Percentiles rank a stretch among this genome's conserved stretches.
Conservation (phyloP, 1,284 basidiomycete genomes). For the Sporisorium iseilematis-ciliati region DNA sequence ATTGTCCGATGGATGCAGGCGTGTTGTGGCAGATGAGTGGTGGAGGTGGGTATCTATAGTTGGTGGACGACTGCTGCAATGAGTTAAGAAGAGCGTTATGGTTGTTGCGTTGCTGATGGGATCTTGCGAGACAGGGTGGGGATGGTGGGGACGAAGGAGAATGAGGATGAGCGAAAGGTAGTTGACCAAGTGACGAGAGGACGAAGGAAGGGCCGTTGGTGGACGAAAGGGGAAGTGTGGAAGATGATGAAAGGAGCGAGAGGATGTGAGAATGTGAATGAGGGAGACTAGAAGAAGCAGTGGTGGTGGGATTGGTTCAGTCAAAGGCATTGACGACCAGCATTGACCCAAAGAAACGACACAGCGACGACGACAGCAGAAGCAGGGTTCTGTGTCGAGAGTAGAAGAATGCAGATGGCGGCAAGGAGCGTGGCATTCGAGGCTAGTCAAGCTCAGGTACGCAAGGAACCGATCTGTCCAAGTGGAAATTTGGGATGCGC, state of each 20-base stretch:
- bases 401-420: slow-evolving; percentile 5
- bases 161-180: background rate
- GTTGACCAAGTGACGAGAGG: slow-evolving; percentile 1
- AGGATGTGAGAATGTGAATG: background rate
- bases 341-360: background rate
- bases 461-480: slow-evolving; percentile 23
- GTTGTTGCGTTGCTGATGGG: background rate
- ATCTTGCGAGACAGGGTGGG: slow-evolving; percentile 5
- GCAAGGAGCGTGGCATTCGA: slow-evolving; percentile 23
- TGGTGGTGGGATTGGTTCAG: background rate
- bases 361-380: background rate
- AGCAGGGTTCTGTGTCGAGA: background rate
- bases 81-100: slow-evolving; percentile 1
- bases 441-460: slow-evolving; percentile 20
- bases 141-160: slow-evolving; percentile 3
- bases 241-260: background rate
- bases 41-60: slow-evolving; percentile 4
- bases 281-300: slow-evolving; percentile 1
- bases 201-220: background rate
- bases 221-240: background rate
- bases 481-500: slow-evolving; percentile 10
- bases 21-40: background rate
- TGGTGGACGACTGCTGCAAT: background rate
- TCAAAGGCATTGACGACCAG: background rate
- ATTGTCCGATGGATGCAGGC: background rate